A percentile compares a stretch with the other conserved stretches of the same genome.
Evolutionary conservation across 345 rosid genomes (phyloP).

Genomic region (Citrus trifoliata): DNA sequence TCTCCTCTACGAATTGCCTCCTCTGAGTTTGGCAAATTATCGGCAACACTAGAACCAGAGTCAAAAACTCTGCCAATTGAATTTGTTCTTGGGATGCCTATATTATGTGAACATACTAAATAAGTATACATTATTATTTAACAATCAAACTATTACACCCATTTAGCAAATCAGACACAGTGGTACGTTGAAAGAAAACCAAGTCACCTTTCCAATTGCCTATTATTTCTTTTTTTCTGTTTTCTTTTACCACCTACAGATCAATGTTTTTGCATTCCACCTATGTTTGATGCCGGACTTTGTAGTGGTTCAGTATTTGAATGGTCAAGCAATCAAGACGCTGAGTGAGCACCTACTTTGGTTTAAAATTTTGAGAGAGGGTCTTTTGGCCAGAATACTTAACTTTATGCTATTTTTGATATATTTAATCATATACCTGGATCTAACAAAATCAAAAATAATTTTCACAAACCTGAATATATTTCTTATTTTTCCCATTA

Average conservation of each 20-base stretch:
- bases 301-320: neutral
- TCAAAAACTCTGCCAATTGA: conserved; percentile 81
- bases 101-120: conserved; percentile 15
- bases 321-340: neutral
- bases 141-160: neutral
- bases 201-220: neutral
- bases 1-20: conserved; percentile 95
- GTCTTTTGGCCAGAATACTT: neutral
- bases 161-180: neutral
- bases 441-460: neutral
- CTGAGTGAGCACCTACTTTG: neutral
- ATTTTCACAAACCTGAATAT: neutral
- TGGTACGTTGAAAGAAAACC: neutral
- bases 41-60: conserved; percentile 53
- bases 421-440: neutral
- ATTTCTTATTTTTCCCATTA: neutral
- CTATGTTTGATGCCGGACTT: neutral
- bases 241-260: neutral
- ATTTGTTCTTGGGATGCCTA: conserved; percentile 79
- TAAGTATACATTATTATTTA: neutral
- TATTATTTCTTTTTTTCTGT: neutral
- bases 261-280: neutral
- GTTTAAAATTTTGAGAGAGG: neutral
- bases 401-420: neutral
- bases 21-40: conserved; percentile 76